Conservation (phyloP, 768 basidiomycete genomes). For the Mycena capillaripes region DNA sequence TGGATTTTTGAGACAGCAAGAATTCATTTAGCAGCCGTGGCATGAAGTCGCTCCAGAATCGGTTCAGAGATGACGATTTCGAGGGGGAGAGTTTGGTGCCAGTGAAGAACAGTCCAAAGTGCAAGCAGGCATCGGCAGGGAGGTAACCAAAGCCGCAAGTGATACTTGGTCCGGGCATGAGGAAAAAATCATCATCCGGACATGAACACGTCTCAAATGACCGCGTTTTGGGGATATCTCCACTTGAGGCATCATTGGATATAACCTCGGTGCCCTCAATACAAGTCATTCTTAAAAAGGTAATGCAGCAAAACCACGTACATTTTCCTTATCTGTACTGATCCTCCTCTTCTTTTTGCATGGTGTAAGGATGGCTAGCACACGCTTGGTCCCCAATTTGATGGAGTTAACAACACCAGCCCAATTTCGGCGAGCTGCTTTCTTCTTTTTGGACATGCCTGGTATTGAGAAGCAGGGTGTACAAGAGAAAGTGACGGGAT, state of each 20-base stretch:
- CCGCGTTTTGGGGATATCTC: too few species aligned
- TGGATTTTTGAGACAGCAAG: not conserved
- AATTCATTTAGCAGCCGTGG: not conserved
- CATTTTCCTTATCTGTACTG: slow-evolving; percentile 2
- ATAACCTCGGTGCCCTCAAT: not conserved
- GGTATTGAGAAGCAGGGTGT: not conserved
- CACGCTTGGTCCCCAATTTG: not conserved
- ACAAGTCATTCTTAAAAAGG: not conserved
- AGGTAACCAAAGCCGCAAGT: not conserved
- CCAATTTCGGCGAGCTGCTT: not conserved
- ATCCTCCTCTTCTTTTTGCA: slow-evolving; percentile 6
- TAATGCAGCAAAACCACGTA: not conserved
- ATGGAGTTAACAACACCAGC: not conserved
- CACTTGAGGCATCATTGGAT: not conserved
- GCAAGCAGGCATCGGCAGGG: not conserved
- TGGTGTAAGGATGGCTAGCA: not conserved
- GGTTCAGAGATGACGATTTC: not conserved
- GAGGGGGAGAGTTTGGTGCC: not conserved
- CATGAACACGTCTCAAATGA: not conserved
- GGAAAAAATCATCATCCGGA: not conserved
- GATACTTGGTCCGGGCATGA: not conserved
- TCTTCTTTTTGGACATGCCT: not conserved
- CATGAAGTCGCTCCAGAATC: not conserved
- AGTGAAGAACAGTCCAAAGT: not conserved
- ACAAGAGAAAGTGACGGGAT: not conserved